Percentiles rank a stretch among this genome's conserved stretches.
These are phyloP conservation scores for Flaveria brownii DNA, from an alignment of 129 eudicot genomes.

Conservation along the genomic window DNA sequence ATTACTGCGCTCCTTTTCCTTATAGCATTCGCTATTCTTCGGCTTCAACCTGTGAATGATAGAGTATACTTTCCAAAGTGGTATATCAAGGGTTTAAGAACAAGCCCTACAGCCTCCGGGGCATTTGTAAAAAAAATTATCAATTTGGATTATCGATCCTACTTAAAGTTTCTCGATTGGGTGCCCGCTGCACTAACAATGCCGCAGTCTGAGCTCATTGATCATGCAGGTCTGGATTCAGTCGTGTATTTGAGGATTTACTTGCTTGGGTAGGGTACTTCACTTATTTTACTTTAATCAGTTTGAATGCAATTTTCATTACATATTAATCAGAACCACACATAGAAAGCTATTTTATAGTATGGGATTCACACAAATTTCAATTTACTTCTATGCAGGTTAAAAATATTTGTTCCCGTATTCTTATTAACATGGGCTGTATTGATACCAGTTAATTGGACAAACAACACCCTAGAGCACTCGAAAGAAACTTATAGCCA, in stretches of 20 bases:
- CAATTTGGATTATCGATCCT: slow-evolving; percentile 71
- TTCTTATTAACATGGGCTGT: slow-evolving; percentile 66
- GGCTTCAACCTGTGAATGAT: slow-evolving; percentile 82
- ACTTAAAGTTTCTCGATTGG: slow-evolving; percentile 70
- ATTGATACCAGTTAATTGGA: slow-evolving; percentile 80
- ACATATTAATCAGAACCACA: no score
- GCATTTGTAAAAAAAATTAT: slow-evolving; percentile 55
- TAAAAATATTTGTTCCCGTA: slow-evolving; percentile 82
- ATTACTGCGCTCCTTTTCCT: slow-evolving; percentile 64
- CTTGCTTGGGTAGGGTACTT: slow-evolving; percentile 70
- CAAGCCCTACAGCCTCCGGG: slow-evolving; percentile 57
- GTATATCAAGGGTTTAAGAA: slow-evolving; percentile 74
- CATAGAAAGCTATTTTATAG: no score
- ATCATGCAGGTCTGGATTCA: slow-evolving; percentile 89
- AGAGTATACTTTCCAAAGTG: slow-evolving; percentile 88
- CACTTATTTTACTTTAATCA: not conserved
- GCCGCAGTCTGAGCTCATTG: slow-evolving; percentile 85
- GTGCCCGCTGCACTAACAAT: slow-evolving; percentile 74
- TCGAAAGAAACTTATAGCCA: slow-evolving; percentile 49
- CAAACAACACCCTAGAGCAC: slow-evolving; percentile 60
- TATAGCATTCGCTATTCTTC: slow-evolving; percentile 65
- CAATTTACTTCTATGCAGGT: slow-evolving; percentile 42
- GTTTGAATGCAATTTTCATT: no score
- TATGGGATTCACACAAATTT: not conserved
- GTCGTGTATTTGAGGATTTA: slow-evolving; percentile 84